Evolutionary conservation across 2,329 filamentous ascomycete species (phyloP).

Genomic region (Verticillium zaregamsianum): DNA sequence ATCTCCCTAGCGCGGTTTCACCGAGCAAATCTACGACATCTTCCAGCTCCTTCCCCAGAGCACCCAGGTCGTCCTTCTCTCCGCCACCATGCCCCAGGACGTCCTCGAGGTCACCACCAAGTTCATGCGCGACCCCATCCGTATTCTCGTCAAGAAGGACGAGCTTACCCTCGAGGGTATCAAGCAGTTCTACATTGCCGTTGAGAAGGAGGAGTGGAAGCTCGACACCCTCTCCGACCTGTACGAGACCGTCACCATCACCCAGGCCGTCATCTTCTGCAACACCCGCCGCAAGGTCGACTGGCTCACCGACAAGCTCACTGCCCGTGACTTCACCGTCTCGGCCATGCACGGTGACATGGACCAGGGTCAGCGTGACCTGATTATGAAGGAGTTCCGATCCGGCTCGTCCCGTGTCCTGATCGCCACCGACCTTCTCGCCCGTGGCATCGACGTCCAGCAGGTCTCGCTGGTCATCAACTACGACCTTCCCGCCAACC

Average conservation of each 20-base stretch:
- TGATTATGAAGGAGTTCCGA: slow-evolving; percentile 99
- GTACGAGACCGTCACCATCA: slow-evolving; percentile 99
- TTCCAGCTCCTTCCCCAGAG: slow-evolving; percentile 98
- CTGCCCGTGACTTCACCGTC: slow-evolving; percentile 96
- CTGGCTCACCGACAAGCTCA: slow-evolving; percentile 99
- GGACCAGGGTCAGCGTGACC: slow-evolving; percentile 95
- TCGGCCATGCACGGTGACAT: slow-evolving; percentile 99
- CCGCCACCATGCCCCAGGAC: slow-evolving; percentile 98
- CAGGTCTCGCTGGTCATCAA: slow-evolving; percentile 99
- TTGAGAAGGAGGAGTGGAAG: slow-evolving; percentile 99
- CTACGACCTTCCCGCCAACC: slow-evolving; percentile 98
- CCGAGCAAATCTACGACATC: slow-evolving; percentile 99
- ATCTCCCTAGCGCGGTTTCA: slow-evolving; percentile 77
- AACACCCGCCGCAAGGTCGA: slow-evolving; percentile 99
- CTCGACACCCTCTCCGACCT: slow-evolving; percentile 97
- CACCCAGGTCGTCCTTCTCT: slow-evolving; percentile 96
- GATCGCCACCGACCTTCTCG: slow-evolving; percentile 95
- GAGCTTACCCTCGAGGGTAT: slow-evolving; percentile 99
- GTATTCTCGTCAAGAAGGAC: slow-evolving; percentile 99
- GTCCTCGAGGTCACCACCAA: slow-evolving; percentile 99
- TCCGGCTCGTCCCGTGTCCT: slow-evolving; percentile 97
- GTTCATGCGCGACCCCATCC: slow-evolving; percentile 99
- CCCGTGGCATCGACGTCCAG: slow-evolving; percentile 99
- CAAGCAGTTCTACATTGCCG: slow-evolving; percentile 99
- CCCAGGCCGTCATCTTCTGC: slow-evolving; percentile 99